Percentiles rank a stretch among this genome's conserved stretches.
These are phyloP conservation scores for Brassica balearica DNA, from an alignment of 441 rosid genomes.

Conservation along the genomic window DNA sequence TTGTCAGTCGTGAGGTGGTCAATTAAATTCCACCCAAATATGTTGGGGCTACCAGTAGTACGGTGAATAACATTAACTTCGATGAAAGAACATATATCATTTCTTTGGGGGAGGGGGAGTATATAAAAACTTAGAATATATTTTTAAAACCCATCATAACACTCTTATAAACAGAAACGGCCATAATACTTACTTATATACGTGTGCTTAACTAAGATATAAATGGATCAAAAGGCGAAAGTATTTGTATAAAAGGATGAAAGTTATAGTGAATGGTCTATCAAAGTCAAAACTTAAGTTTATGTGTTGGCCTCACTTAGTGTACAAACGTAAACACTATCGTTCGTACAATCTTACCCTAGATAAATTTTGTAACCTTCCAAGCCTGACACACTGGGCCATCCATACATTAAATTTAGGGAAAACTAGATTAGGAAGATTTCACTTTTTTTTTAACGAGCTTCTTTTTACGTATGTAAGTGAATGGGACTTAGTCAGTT, in stretches of 20 bases:
- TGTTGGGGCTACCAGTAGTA: conserved; percentile 40
- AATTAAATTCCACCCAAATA: conserved; percentile 37
- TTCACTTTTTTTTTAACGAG: not conserved
- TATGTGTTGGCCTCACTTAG: conserved; percentile 8
- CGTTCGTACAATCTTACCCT: not conserved
- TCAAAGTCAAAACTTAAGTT: not conserved
- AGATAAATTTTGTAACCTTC: conserved; percentile 20
- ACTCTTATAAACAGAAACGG: not conserved
- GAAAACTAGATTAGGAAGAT: not conserved
- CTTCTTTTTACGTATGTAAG: not conserved
- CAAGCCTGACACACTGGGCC: conserved; percentile 17
- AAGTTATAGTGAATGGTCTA: not conserved
- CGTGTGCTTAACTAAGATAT: not conserved
- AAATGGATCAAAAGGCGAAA: not conserved
- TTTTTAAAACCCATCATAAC: not conserved
- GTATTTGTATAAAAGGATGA: not conserved
- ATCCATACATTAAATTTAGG: conserved; percentile 6
- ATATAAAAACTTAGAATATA: not conserved
- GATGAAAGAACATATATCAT: conserved; percentile 5
- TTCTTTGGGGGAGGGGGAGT: not conserved
- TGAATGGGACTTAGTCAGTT: not conserved
- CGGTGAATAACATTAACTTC: conserved; percentile 25
- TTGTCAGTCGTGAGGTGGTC: conserved; percentile 41
- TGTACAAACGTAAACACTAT: not conserved
- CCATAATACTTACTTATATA: not conserved